These are phyloP conservation scores for Cyphellophora europaea DNA, from an alignment of 2,329 filamentous ascomycete genomes.

Conservation along the genomic window DNA sequence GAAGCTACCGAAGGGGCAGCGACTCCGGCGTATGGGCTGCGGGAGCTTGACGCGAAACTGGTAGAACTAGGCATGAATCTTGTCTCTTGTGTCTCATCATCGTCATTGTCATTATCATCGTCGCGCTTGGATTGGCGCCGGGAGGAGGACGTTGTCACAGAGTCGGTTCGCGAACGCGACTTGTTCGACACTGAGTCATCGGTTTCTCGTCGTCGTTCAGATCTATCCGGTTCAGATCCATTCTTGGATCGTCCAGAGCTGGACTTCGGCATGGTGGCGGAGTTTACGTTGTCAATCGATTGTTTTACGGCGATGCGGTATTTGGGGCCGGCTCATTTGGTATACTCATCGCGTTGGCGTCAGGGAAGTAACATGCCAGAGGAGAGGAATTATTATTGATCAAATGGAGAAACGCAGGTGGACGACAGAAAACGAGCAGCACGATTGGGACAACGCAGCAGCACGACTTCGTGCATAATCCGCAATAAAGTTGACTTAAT, in stretches of 20 bases:
- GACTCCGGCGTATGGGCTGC: slow-evolving; percentile 3
- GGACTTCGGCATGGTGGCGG: slow-evolving; percentile 14
- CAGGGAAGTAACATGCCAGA: no score
- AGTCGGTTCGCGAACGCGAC: slow-evolving; percentile 4
- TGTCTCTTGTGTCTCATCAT: slow-evolving; percentile 2
- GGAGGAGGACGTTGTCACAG: slow-evolving; percentile 12
- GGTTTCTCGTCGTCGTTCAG: slow-evolving; percentile 10
- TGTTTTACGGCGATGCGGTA: no score
- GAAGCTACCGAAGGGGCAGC: slow-evolving; percentile 3
- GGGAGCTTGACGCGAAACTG: slow-evolving; percentile 13
- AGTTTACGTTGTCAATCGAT: no score
- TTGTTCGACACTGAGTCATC: slow-evolving; percentile 7
- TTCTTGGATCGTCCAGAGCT: slow-evolving; percentile 14
- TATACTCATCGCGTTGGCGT: no score
- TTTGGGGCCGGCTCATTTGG: no score
- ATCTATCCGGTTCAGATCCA: slow-evolving; percentile 13
- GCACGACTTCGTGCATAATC: no score
- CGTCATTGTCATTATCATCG: slow-evolving; percentile 5
- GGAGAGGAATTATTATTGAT: no score
- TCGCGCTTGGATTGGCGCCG: slow-evolving; percentile 10
- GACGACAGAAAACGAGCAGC: no score
- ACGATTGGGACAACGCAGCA: no score
- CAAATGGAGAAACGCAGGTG: no score
- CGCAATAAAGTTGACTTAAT: no score
- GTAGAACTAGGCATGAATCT: slow-evolving; percentile 10